Evolutionary conservation across 1,284 basidiomycete species (phyloP), one percentile per base, ranked within the genome.

Genomic region (Austroboletus rostrupii): DNA sequence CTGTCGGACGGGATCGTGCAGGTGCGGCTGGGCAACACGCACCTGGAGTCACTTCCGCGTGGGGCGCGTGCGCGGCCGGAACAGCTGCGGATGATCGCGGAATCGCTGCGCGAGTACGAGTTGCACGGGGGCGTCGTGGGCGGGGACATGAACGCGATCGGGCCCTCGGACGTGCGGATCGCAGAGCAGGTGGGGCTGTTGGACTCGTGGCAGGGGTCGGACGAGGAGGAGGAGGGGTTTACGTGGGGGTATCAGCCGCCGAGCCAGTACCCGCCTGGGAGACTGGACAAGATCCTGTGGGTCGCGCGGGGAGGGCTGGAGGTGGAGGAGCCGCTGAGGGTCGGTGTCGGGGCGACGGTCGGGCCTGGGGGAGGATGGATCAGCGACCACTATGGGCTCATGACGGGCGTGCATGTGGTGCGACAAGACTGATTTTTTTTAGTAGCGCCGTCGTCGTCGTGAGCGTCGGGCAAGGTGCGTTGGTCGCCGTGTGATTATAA

Each of bases 131-230:
- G 83, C 0, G 53, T 88, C 2, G 75, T 86, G 36, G 76, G 74
- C 0, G 85, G 85, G 1, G 85, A 87, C 57, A 85, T 87, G 81
- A 87, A 87, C 56, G 72, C 80, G 40, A 80, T 87, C 47, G 68
- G 66, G 13, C 57, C 67, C 1, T 62, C 66, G 16, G 85, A 87
- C 50, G 54, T 54, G 41, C 54, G 49, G 21, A 65, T 79, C 29
- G 71, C 75, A 14, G 64, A 59, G 33, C 63, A 71, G 5, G 68
- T 75, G 0, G 78, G 78, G 32, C 60, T 88, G 58, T 46, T 49
- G 45, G 85, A 88, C 57, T 79, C 81, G 37, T 85, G 79, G 80
- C 61, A 68, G 52, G 65, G 65, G 6, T 52, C 56, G 10, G 64
- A 67, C 13, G 62, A 62, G 2, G 75, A 77, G 32, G 66, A 71